Base-by-base conservation (phyloP, 140 eudicot species). In the Senecio squalidus region DNA sequence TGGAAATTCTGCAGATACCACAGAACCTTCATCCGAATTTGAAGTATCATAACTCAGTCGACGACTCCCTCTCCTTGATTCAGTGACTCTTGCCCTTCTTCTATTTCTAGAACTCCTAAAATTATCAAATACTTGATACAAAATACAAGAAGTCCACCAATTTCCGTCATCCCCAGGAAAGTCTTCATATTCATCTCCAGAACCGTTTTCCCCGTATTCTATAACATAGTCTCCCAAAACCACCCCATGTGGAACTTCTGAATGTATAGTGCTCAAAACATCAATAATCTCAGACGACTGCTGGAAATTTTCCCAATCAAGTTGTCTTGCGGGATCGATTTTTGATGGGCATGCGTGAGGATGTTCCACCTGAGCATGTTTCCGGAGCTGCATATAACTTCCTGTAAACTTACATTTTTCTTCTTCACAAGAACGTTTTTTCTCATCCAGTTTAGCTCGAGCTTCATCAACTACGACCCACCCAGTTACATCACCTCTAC, bases 111-210 rank as follows among this genome's bases (percentile, higher is more conserved):
- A 84, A 43, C 71, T 74, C 74, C 98, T 70, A 51, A 90, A 79
- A 27, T 89, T 89, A 58, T 80, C 89, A 73, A 89, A 89, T 3
- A 89, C 97, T 68, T 82, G 89, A 73, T 85, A 89, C 53, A 89
- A 76, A 29, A 90, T 86, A 65, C 98, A 90, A 1, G 98, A 90
- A 5, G 91, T 90, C 98, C 98, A 90, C 98, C 98, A 90, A 56
- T 86, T 90, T 20, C 98, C 95, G 54, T 86, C 80, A 51, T 66
- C 88, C 46, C 94, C 88, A 3, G 82, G 95, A 58, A 83, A 86
- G 70, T 90, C 85, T 29, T 86, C 98, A 67, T 49, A 86, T 36
- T 90, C 98, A 63, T 90, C 98, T 23, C 82, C 95, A 21, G 90
- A 80, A 43, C 82, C 85, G 29, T 83, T 81, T 65, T 86, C 88